Percentiles rank a stretch among this genome's conserved stretches.
phyloP scores from a whole-genome alignment of 305 asterid species.

The Striga hermonthica region DNA sequence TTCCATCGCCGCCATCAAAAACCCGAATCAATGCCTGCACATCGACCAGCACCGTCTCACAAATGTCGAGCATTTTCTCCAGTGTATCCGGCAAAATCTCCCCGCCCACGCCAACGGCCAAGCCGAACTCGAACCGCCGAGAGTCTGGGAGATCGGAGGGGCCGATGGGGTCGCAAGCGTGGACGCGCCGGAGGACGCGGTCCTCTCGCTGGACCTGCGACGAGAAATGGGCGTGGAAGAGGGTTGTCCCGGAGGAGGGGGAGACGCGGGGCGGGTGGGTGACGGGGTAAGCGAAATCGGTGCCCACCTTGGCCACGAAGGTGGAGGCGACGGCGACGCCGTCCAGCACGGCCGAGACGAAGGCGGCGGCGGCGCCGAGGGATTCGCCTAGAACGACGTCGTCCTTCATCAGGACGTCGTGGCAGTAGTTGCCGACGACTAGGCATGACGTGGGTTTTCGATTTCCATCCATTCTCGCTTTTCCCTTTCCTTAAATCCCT shows the following conservation, averaged over 20 bases:
- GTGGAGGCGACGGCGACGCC: constrained; percentile 54
- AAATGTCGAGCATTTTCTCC: constrained; percentile 60
- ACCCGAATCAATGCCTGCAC: constrained; percentile 74
- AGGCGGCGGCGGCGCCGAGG: constrained; percentile 89
- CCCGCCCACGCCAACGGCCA: constrained; percentile 92
- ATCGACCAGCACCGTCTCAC: constrained; percentile 73
- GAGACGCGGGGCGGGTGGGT: constrained; percentile 46
- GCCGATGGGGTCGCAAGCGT: constrained; percentile 55
- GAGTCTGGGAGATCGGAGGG: constrained; percentile 60
- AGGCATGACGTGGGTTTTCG: constrained; percentile 47
- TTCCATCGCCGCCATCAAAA: constrained; percentile 68
- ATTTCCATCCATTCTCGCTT: constrained; percentile 32
- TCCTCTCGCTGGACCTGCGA: constrained; percentile 62
- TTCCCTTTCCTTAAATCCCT: not conserved
- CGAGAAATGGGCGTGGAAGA: constrained; percentile 73
- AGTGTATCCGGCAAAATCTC: constrained; percentile 77
- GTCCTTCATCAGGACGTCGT: constrained; percentile 75
- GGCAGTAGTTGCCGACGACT: constrained; percentile 89
- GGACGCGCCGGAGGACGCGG: constrained; percentile 64
- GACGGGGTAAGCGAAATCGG: constrained; percentile 65
- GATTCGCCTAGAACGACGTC: constrained; percentile 62
- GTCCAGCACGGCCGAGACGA: constrained; percentile 75
- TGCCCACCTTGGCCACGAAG: constrained; percentile 70
- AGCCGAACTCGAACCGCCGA: constrained; percentile 56
- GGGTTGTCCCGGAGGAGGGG: constrained; percentile 54